These are phyloP conservation scores for Clathrospora elynae DNA, from an alignment of 2,329 filamentous ascomycete genomes.

Conservation along the genomic window DNA sequence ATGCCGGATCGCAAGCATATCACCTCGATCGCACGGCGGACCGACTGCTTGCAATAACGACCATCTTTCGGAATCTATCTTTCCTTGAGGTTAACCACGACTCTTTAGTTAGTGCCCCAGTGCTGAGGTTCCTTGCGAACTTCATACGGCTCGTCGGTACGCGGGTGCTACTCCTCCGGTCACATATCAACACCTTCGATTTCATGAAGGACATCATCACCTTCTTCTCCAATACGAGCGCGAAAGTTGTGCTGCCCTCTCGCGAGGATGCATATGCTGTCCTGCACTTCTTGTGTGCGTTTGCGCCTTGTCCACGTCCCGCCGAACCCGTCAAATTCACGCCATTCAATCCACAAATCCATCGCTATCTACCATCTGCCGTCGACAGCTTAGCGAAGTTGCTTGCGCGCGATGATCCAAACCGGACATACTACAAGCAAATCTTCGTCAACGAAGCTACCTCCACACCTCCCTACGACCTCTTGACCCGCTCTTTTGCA, in stretches of 20 bases:
- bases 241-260: slow-evolving; percentile 77
- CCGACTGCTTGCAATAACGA: slow-evolving; percentile 85
- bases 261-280: slow-evolving; percentile 87
- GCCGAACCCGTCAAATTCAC: slow-evolving; percentile 71
- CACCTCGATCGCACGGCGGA: slow-evolving; percentile 86
- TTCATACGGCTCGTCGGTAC: slow-evolving; percentile 88
- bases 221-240: slow-evolving; percentile 85
- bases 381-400: slow-evolving; percentile 91
- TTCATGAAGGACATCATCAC: slow-evolving; percentile 96
- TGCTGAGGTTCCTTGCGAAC: slow-evolving; percentile 82
- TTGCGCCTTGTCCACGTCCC: slow-evolving; percentile 79
- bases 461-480: slow-evolving; percentile 70
- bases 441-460: slow-evolving; percentile 77
- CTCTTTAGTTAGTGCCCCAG: slow-evolving; percentile 73
- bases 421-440: slow-evolving; percentile 79
- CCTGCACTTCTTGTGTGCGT: slow-evolving; percentile 86
- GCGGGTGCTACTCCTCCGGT: slow-evolving; percentile 81
- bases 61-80: slow-evolving; percentile 89
- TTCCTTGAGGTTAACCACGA: slow-evolving; percentile 80
- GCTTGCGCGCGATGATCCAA: slow-evolving; percentile 90
- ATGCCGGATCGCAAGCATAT: slow-evolving; percentile 77
- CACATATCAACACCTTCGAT: slow-evolving; percentile 83
- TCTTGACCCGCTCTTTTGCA: slow-evolving; percentile 85
- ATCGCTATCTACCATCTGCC: slow-evolving; percentile 87
- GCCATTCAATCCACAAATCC: slow-evolving; percentile 76